Evolutionary conservation across 176 grass and related monocot species (phyloP).

Genomic region (Rhipidocladum racemiflorum): DNA sequence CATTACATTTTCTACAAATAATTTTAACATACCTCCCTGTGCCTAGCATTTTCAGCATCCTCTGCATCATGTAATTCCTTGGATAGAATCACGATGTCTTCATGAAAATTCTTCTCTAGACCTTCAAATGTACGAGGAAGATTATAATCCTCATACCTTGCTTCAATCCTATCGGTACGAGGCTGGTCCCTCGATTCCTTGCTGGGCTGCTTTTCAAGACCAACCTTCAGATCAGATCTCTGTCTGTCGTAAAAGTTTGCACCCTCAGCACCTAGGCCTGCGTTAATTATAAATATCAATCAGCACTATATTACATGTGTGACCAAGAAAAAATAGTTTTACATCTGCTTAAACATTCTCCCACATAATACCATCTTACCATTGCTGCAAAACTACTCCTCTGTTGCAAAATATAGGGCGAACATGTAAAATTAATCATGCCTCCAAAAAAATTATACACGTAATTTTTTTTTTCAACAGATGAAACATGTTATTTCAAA

Average conservation of each 20-base stretch:
- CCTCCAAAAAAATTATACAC: not conserved
- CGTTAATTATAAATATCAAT: slow-evolving; percentile 1
- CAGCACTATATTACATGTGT: slow-evolving; percentile 5
- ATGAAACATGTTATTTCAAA: slow-evolving; percentile 1
- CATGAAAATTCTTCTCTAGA: slow-evolving; percentile 81
- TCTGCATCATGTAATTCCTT: slow-evolving; percentile 88
- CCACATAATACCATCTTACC: not conserved
- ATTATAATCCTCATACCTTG: slow-evolving; percentile 47
- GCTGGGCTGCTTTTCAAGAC: slow-evolving; percentile 51
- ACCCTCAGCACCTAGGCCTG: slow-evolving; percentile 46
- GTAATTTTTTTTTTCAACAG: not conserved
- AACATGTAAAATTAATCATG: not conserved
- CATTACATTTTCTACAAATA: not conserved
- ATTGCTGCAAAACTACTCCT: not conserved
- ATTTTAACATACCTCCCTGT: slow-evolving; percentile 66
- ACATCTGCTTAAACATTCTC: not conserved
- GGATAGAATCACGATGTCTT: slow-evolving; percentile 63
- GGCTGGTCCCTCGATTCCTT: slow-evolving; percentile 52
- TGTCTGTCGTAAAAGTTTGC: slow-evolving; percentile 62
- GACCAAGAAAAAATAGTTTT: not conserved
- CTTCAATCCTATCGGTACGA: slow-evolving; percentile 44
- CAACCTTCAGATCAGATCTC: slow-evolving; percentile 61
- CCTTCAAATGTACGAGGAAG: slow-evolving; percentile 72
- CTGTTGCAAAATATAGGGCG: not conserved
- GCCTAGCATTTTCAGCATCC: slow-evolving; percentile 76